Evolutionary conservation across 2,329 filamentous ascomycete species (phyloP).

Genomic region (Calonectria crousiana): DNA sequence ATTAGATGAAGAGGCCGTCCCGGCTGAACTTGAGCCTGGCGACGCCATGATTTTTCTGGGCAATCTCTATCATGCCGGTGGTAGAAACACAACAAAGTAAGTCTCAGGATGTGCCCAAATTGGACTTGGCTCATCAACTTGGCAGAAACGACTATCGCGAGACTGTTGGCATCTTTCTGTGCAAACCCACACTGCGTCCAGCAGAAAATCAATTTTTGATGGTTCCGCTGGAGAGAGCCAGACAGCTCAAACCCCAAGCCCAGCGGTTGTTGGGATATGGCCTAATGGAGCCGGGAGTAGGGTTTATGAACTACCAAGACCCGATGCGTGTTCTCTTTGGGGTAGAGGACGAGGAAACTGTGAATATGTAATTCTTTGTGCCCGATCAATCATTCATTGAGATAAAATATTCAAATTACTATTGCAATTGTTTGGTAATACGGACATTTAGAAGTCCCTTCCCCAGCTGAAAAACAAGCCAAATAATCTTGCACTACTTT

Average conservation of each 20-base stretch:
- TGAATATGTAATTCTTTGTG: conserved; percentile 23
- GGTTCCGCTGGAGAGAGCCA: conserved; percentile 45
- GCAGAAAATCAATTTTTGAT: conserved; percentile 51
- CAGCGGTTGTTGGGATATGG: conserved; percentile 50
- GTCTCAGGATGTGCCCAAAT: background rate
- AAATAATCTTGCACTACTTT: too few species aligned
- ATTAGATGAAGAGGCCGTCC: conserved; percentile 50
- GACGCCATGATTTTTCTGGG: conserved; percentile 54
- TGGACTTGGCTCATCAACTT: background rate
- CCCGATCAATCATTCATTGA: too few species aligned
- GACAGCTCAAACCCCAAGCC: conserved; percentile 47
- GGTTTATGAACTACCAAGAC: conserved; percentile 52
- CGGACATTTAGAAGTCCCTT: too few species aligned
- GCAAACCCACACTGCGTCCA: conserved; percentile 48
- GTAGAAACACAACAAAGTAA: conserved; percentile 48
- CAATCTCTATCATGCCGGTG: conserved; percentile 54
- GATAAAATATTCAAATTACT: too few species aligned
- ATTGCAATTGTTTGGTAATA: too few species aligned
- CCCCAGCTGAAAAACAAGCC: too few species aligned
- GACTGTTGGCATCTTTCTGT: conserved; percentile 51
- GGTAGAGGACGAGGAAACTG: conserved; percentile 51
- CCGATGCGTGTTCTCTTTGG: conserved; percentile 52
- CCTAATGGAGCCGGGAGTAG: conserved; percentile 48
- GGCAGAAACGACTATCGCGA: conserved; percentile 44
- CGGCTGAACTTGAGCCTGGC: conserved; percentile 52